phyloP scores from a whole-genome alignment of 192 early-diverging fungal genomes.

The Jimgerdemannia lactiflua region DNA sequence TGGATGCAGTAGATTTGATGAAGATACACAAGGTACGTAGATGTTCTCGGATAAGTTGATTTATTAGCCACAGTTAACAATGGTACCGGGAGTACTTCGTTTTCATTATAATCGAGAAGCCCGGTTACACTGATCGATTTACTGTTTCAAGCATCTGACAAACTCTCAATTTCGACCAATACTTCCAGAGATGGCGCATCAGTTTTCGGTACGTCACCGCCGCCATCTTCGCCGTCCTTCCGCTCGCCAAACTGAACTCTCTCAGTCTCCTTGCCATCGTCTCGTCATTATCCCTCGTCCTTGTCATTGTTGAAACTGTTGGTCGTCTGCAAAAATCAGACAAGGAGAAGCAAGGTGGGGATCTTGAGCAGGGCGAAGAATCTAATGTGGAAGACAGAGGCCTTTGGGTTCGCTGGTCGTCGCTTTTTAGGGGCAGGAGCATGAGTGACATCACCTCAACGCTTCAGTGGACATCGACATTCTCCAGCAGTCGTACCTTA shows the following conservation, averaged over 20 bases:
- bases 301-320: constrained; percentile 19
- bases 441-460: background rate
- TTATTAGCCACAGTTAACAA: background rate
- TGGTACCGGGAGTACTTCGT: too few relatives aligned
- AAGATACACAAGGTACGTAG: constrained; percentile 18
- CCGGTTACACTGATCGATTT: background rate
- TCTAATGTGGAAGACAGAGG: background rate
- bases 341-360: background rate
- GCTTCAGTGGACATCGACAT: background rate
- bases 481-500: background rate
- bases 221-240: constrained; percentile 13
- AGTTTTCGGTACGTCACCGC: constrained; percentile 5
- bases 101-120: background rate
- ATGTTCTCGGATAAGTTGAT: background rate
- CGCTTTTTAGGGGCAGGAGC: background rate
- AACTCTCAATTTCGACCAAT: background rate
- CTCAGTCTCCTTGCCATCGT: constrained; percentile 3
- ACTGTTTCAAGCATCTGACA: background rate
- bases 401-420: background rate
- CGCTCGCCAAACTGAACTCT: constrained; percentile 9
- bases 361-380: background rate
- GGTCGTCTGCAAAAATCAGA: constrained; percentile 9
- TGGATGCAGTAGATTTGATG: constrained; percentile 10
- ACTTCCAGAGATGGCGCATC: constrained; percentile 8
- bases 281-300: constrained; percentile 3